These are phyloP conservation scores for Hermanozyma aechmeae DNA, from an alignment of 805 yeast genomes.

Conservation along the genomic window DNA sequence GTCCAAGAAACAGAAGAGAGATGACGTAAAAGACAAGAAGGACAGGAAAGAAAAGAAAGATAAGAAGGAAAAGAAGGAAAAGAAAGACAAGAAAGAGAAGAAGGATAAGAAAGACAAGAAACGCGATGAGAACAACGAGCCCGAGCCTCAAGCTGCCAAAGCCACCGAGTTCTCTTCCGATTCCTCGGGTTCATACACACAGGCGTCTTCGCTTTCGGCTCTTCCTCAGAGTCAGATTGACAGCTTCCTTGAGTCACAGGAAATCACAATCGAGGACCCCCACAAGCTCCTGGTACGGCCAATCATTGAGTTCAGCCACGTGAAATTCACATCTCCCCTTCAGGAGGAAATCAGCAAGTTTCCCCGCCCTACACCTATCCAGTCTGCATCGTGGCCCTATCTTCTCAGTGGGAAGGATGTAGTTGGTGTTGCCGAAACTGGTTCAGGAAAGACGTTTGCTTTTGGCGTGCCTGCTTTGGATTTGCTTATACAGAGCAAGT, in stretches of 20 bases:
- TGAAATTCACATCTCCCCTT: constrained; percentile 12
- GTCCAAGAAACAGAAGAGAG: too few relatives aligned
- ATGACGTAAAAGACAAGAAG: constrained; percentile 30
- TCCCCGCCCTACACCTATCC: background rate
- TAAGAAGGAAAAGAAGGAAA: constrained; percentile 21
- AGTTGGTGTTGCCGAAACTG: constrained; percentile 89
- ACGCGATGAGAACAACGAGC: constrained; percentile 9
- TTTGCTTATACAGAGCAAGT: background rate
- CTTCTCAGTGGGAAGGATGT: constrained; percentile 34
- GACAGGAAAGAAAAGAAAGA: constrained; percentile 29
- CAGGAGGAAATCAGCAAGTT: background rate
- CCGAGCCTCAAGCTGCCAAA: constrained; percentile 3
- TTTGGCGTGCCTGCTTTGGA: constrained; percentile 22
- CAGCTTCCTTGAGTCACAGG: constrained; percentile 57
- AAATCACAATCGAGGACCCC: constrained; percentile 73
- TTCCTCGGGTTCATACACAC: constrained; percentile 18
- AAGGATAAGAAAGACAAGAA: constrained; percentile 14
- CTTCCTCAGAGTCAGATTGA: constrained; percentile 49
- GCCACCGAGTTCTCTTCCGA: constrained; percentile 1
- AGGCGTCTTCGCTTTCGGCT: constrained; percentile 28
- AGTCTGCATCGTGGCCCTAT: background rate
- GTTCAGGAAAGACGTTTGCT: constrained; percentile 90
- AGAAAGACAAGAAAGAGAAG: constrained; percentile 14
- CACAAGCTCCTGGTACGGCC: constrained; percentile 49
- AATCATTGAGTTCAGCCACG: constrained; percentile 53